A percentile compares a stretch with the other conserved stretches of the same genome.
Conservation (phyloP, 2,329 filamentous ascomycete genomes). For the Microascus cirrosus region DNA sequence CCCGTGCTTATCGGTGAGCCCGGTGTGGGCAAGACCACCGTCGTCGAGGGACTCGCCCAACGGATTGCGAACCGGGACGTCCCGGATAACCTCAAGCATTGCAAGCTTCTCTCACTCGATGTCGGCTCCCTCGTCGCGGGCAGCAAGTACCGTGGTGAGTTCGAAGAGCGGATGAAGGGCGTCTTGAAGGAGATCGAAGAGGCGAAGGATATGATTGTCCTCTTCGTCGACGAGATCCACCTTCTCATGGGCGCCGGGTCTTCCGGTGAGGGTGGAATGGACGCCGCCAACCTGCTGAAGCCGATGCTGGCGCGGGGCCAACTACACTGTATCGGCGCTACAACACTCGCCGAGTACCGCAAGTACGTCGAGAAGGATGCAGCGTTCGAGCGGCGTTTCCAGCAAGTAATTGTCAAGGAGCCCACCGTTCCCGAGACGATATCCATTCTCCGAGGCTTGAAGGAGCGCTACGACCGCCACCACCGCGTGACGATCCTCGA, state of each 20-base stretch:
- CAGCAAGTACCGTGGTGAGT: constrained; percentile 97
- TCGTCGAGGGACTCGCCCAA: constrained; percentile 90
- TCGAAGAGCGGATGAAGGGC: constrained; percentile 98
- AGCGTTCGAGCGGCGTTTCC: constrained; percentile 96
- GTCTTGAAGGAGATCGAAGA: constrained; percentile 94
- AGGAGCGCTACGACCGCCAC: constrained; percentile 96
- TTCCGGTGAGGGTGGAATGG: constrained; percentile 95
- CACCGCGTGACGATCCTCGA: constrained; percentile 96
- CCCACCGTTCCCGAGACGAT: constrained; percentile 81
- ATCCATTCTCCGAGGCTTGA: constrained; percentile 94
- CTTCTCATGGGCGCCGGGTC: constrained; percentile 94
- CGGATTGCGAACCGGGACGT: constrained; percentile 96
- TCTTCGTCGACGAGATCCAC: constrained; percentile 98
- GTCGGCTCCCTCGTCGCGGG: constrained; percentile 91
- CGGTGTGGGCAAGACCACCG: constrained; percentile 96
- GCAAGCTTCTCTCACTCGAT: constrained; percentile 88
- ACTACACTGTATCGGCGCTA: constrained; percentile 95
- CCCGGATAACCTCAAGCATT: constrained; percentile 86
- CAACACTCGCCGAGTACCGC: constrained; percentile 87
- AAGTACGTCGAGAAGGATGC: constrained; percentile 99
- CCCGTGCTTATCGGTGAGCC: constrained; percentile 95
- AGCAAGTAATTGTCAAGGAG: constrained; percentile 95
- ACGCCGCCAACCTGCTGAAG: constrained; percentile 93
- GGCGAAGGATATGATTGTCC: constrained; percentile 90
- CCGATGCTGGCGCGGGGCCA: constrained; percentile 96